These are phyloP conservation scores for Cucurbita argyrosperma DNA, from an alignment of 306 rosid genomes.

Conservation along the genomic window DNA sequence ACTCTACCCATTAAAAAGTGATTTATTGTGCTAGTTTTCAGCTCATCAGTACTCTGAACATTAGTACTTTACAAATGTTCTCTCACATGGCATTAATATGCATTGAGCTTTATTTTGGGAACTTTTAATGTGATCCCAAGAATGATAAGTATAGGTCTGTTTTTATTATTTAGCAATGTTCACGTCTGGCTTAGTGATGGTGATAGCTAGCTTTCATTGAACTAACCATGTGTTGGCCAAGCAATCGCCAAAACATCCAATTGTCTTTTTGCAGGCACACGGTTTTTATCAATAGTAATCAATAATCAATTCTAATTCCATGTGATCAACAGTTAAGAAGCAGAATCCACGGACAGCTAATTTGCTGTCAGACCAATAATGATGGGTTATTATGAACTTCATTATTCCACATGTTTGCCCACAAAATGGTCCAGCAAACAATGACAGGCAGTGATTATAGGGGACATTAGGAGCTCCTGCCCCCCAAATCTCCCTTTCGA, in stretches of 20 bases:
- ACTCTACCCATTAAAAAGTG: no score
- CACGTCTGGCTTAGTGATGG: not conserved
- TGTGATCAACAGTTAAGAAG: constrained; percentile 2
- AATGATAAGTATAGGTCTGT: not conserved
- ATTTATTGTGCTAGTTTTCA: no score
- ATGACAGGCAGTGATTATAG: not conserved
- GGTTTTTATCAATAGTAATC: not conserved
- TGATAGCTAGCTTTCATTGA: not conserved
- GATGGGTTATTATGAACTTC: not conserved
- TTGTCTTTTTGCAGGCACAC: not conserved
- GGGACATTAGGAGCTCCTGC: not conserved
- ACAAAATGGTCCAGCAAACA: not conserved
- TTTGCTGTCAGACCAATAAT: not conserved
- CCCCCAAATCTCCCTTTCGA: not conserved
- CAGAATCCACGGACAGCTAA: not conserved
- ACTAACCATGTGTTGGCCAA: not conserved
- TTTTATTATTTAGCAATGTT: not conserved
- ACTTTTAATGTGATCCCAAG: no score
- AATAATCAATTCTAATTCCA: not conserved
- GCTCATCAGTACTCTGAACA: no score
- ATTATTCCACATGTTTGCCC: not conserved
- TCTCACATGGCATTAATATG: no score
- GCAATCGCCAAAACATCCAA: not conserved
- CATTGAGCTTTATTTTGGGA: no score
- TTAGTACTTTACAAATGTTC: no score